A percentile compares a stretch with the other conserved stretches of the same genome.
phyloP scores from a whole-genome alignment of 805 yeast genomes.

The Pichia cabralensis region DNA sequence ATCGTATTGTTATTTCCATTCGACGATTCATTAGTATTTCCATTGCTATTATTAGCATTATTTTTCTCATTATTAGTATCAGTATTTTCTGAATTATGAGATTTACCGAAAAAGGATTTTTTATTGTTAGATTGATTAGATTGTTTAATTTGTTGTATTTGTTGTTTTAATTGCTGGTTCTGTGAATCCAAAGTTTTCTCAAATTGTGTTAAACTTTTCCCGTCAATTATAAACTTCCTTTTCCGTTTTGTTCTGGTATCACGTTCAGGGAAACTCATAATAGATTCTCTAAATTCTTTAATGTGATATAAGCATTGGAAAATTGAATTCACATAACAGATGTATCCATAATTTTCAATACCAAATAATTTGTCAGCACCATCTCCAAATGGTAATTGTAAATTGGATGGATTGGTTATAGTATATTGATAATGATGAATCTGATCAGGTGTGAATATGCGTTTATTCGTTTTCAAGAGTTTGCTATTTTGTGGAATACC shows the following conservation, averaged over 20 bases:
- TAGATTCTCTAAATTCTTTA: conserved; percentile 49
- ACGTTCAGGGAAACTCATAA: conserved; percentile 39
- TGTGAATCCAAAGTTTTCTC: too few species aligned
- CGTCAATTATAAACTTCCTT: conserved; percentile 23
- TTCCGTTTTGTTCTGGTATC: conserved; percentile 24
- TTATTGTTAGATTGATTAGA: too few species aligned
- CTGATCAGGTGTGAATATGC: too few species aligned
- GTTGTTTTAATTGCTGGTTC: neutral
- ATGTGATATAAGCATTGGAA: conserved; percentile 80
- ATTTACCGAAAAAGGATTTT: too few species aligned
- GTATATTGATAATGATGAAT: too few species aligned
- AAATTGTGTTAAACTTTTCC: too few species aligned
- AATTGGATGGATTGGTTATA: conserved; percentile 13
- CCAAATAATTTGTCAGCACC: conserved; percentile 67
- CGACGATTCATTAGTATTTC: neutral
- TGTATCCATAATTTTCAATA: conserved; percentile 79
- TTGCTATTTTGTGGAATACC: too few species aligned
- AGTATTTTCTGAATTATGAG: too few species aligned
- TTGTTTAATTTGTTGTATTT: neutral
- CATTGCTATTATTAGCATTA: neutral
- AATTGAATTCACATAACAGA: conserved; percentile 91
- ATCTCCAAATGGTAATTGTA: conserved; percentile 45
- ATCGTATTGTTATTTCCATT: neutral
- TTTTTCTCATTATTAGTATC: neutral
- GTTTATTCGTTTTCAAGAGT: too few species aligned